A percentile compares a stretch with the other conserved stretches of the same genome.
These are phyloP conservation scores for Hypoxylon trugodes DNA, from an alignment of 495 filamentous ascomycete species.

Conservation along the genomic window DNA sequence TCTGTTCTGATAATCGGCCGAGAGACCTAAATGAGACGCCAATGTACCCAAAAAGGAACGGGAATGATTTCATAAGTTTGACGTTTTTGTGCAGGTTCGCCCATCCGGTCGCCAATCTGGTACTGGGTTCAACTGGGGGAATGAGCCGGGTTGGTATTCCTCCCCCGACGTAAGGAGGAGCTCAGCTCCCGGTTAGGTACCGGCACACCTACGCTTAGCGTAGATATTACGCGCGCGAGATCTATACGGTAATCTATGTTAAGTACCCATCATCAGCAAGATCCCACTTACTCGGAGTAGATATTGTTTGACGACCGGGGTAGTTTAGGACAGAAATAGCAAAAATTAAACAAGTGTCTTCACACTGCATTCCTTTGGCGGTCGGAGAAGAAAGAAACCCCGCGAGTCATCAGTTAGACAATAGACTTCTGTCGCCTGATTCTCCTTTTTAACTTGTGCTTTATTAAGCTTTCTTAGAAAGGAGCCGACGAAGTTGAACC, in stretches of 20 bases:
- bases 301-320: no score
- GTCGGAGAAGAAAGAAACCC: constrained; percentile 21
- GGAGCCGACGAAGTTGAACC: constrained; percentile 16
- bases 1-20: constrained; percentile 9
- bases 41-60: constrained; percentile 19
- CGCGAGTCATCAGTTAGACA: constrained; percentile 18
- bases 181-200: constrained; percentile 13
- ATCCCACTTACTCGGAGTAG: constrained; percentile 9
- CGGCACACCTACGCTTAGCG: background rate
- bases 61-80: constrained; percentile 32
- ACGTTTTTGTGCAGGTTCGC: constrained; percentile 1
- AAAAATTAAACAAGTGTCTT: constrained; percentile 10
- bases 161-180: constrained; percentile 31
- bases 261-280: constrained; percentile 12
- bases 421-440: no score
- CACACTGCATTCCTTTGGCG: background rate
- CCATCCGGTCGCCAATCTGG: background rate
- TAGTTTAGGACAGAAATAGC: constrained; percentile 33
- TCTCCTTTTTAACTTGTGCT: no score
- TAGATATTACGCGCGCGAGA: constrained; percentile 13
- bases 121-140: constrained; percentile 3
- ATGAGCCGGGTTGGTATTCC: constrained; percentile 15
- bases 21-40: constrained; percentile 27
- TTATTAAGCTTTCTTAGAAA: constrained; percentile 17
- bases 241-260: background rate